Evolutionary conservation across 2,329 filamentous ascomycete species (phyloP).

Genomic region (Aureobasidium namibiae): DNA sequence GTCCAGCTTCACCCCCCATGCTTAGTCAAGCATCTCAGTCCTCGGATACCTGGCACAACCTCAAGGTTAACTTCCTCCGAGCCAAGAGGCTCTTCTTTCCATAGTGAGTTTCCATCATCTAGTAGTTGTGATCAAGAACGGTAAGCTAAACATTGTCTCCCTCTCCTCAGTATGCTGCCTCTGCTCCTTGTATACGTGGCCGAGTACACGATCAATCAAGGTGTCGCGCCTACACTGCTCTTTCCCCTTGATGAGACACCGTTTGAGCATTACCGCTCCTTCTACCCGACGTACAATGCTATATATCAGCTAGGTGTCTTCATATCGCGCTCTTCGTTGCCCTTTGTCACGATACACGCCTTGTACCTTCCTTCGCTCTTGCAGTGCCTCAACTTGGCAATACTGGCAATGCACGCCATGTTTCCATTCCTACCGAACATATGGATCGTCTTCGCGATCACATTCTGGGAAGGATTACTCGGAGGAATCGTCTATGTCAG

Average conservation of each 20-base stretch:
- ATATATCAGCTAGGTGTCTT: conserved; percentile 95
- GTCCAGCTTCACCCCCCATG: not conserved
- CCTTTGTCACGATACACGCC: conserved; percentile 71
- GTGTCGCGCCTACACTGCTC: conserved; percentile 78
- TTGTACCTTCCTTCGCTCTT: conserved; percentile 77
- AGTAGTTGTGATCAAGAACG: not conserved
- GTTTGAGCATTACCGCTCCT: conserved; percentile 72
- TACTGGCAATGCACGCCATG: conserved; percentile 70
- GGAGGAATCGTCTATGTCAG: conserved; percentile 93
- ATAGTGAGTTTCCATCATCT: conserved; percentile 40
- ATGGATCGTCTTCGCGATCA: conserved; percentile 72
- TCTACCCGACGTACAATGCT: conserved; percentile 91
- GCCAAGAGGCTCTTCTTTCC: conserved; percentile 63
- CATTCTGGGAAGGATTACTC: conserved; percentile 91
- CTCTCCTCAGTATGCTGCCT: conserved; percentile 62
- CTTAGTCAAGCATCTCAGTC: not conserved
- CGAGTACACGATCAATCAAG: conserved; percentile 97
- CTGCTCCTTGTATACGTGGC: conserved; percentile 87
- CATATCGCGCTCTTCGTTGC: conserved; percentile 82
- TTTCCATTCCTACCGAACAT: conserved; percentile 76
- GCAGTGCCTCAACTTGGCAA: conserved; percentile 66
- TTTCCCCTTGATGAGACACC: conserved; percentile 72
- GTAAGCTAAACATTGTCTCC: conserved; percentile 3
- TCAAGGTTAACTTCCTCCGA: conserved; percentile 46
- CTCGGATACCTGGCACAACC: not conserved